Evolutionary conservation across 805 yeast species (phyloP).

Genomic region (Schizosaccharomyces japonicus): DNA sequence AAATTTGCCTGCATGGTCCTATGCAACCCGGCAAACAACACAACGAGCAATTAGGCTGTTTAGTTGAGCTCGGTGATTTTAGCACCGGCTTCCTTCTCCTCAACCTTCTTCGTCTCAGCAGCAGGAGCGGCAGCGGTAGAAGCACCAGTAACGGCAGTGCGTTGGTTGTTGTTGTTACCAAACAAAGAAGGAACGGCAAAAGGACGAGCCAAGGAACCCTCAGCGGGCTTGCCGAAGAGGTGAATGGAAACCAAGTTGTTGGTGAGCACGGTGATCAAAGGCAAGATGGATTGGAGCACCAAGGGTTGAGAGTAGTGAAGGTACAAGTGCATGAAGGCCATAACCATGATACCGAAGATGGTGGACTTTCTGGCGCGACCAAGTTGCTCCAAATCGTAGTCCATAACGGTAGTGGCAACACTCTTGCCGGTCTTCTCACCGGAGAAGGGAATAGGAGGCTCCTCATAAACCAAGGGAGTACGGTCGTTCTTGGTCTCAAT

Average conservation of each 20-base stretch:
- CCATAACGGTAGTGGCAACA: slow-evolving; percentile 77
- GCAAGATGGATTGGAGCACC: slow-evolving; percentile 78
- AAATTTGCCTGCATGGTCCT: no score
- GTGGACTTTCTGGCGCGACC: slow-evolving; percentile 29
- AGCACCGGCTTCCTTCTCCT: background rate
- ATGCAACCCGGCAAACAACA: no score
- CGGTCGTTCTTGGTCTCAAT: slow-evolving; percentile 10
- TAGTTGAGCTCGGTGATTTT: background rate
- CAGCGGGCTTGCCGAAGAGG: slow-evolving; percentile 54
- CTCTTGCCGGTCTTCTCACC: slow-evolving; percentile 52
- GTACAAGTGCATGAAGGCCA: slow-evolving; percentile 94
- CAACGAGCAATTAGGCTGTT: no score
- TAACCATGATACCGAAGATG: slow-evolving; percentile 79
- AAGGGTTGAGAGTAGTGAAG: slow-evolving; percentile 94
- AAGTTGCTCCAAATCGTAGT: slow-evolving; percentile 36
- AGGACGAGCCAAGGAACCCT: slow-evolving; percentile 88
- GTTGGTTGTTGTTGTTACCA: slow-evolving; percentile 20
- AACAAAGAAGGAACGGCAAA: slow-evolving; percentile 74
- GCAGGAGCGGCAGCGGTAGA: background rate
- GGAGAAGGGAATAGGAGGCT: slow-evolving; percentile 56
- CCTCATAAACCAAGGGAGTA: slow-evolving; percentile 28
- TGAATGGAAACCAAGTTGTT: slow-evolving; percentile 79
- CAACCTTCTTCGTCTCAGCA: no score
- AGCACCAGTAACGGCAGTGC: slow-evolving; percentile 10
- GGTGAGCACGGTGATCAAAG: slow-evolving; percentile 75